These are phyloP conservation scores for Mycena amicta DNA, from an alignment of 768 basidiomycete genomes.

Conservation along the genomic window DNA sequence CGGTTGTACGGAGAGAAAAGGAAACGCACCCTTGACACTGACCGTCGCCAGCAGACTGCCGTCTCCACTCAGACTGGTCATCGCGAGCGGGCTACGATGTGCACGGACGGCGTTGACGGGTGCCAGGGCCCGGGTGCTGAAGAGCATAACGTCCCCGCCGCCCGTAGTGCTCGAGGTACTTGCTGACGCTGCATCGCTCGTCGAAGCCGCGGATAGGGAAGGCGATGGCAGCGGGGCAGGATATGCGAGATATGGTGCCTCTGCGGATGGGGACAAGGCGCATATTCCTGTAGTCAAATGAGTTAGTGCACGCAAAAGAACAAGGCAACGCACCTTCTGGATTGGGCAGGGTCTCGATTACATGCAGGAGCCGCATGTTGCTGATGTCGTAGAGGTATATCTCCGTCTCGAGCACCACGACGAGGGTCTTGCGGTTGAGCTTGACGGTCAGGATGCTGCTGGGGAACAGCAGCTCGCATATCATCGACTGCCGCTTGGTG, in stretches of 20 bases:
- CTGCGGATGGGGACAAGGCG: constrained; percentile 91
- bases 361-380: constrained; percentile 96
- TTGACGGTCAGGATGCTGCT: constrained; percentile 97
- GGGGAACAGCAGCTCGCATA: constrained; percentile 97
- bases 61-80: constrained; percentile 79
- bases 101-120: constrained; percentile 97
- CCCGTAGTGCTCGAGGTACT: constrained; percentile 45
- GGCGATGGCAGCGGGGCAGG: constrained; percentile 92
- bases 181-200: constrained; percentile 41
- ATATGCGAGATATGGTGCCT: constrained; percentile 93
- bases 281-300: constrained; percentile 72
- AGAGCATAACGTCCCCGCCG: constrained; percentile 86
- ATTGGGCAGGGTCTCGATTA: constrained; percentile 95
- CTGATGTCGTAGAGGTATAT: constrained; percentile 99
- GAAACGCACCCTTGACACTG: constrained; percentile 18
- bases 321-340: constrained; percentile 73
- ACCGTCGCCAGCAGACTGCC: constrained; percentile 93
- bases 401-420: constrained; percentile 95
- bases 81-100: constrained; percentile 91
- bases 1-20: background rate
- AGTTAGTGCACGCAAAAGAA: background rate
- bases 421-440: constrained; percentile 93
- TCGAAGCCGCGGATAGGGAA: constrained; percentile 51
- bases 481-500: constrained; percentile 99
- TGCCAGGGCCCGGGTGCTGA: constrained; percentile 89